Conservation (phyloP, 108 stramenopile genomes). For the Seminavis robusta region DNA sequence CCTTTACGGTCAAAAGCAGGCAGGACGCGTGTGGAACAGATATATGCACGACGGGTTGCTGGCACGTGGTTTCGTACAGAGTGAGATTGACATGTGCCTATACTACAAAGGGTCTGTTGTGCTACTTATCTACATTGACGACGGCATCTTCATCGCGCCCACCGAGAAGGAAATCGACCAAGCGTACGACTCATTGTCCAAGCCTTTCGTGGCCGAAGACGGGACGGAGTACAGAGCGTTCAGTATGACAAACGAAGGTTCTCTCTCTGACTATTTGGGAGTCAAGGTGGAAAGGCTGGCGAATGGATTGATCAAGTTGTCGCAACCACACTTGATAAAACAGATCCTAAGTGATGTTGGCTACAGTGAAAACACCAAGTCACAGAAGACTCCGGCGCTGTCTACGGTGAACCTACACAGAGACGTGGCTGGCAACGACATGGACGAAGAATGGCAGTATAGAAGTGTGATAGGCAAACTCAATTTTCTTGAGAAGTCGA, state of each 20-base stretch:
- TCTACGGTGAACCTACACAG: slow-evolving; percentile 3
- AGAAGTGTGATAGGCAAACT: slow-evolving; percentile 25
- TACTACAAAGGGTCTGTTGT: slow-evolving; percentile 37
- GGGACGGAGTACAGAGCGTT: slow-evolving; percentile 11
- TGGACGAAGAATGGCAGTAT: slow-evolving; percentile 24
- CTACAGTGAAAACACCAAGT: neutral
- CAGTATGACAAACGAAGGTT: slow-evolving; percentile 34
- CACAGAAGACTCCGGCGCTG: slow-evolving; percentile 3
- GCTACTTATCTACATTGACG: slow-evolving; percentile 45
- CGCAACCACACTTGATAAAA: slow-evolving; percentile 28
- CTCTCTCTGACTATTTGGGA: slow-evolving; percentile 45
- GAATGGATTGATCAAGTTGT: slow-evolving; percentile 9
- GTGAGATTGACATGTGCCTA: slow-evolving; percentile 39
- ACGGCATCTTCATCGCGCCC: slow-evolving; percentile 35
- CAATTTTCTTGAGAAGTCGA: slow-evolving; percentile 26
- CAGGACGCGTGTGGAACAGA: slow-evolving; percentile 32
- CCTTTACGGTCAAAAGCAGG: slow-evolving; percentile 37
- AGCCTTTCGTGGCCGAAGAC: slow-evolving; percentile 12
- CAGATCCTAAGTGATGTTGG: slow-evolving; percentile 15
- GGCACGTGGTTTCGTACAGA: slow-evolving; percentile 27
- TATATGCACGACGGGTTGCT: slow-evolving; percentile 21
- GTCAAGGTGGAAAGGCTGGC: slow-evolving; percentile 18
- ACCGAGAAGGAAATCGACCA: slow-evolving; percentile 18
- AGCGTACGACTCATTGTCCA: slow-evolving; percentile 4
- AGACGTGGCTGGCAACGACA: neutral